Evolutionary conservation across 2,329 filamentous ascomycete species (phyloP).

Genomic region (Monosporascus sp.): DNA sequence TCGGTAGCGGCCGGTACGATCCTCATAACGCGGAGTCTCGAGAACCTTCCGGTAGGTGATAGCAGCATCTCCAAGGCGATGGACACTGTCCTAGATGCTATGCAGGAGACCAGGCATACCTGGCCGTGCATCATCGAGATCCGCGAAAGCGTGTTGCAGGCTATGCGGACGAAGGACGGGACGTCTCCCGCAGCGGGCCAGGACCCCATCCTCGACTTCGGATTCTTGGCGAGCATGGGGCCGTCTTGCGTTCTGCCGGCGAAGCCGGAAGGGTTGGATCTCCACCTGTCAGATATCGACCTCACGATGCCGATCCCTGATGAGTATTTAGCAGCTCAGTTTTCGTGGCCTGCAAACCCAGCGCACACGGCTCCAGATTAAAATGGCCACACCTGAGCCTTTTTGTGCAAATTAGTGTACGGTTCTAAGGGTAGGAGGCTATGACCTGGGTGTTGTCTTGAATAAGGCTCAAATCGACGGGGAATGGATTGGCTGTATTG

Average conservation of each 20-base stretch:
- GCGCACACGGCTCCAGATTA: background rate
- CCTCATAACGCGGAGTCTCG: slow-evolving; percentile 40
- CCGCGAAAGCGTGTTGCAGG: slow-evolving; percentile 25
- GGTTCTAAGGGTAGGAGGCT: too few relatives aligned
- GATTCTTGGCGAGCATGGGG: slow-evolving; percentile 13
- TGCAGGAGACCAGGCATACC: slow-evolving; percentile 46
- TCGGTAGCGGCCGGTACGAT: slow-evolving; percentile 41
- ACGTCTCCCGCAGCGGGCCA: slow-evolving; percentile 7
- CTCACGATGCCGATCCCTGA: slow-evolving; percentile 2
- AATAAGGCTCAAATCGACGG: too few relatives aligned
- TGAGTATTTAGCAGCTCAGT: slow-evolving; percentile 1
- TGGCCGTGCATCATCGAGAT: slow-evolving; percentile 43
- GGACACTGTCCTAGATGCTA: slow-evolving; percentile 42
- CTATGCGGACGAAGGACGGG: slow-evolving; percentile 7
- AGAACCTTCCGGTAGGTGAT: slow-evolving; percentile 35
- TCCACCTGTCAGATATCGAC: slow-evolving; percentile 5
- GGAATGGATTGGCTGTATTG: too few relatives aligned
- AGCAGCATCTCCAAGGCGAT: slow-evolving; percentile 44
- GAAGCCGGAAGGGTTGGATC: background rate
- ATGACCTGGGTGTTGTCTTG: too few relatives aligned
- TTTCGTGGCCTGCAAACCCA: background rate
- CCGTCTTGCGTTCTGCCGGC: background rate
- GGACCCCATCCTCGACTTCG: slow-evolving; percentile 18
- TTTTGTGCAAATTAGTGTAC: too few relatives aligned
- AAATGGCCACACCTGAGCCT: background rate